Conservation (phyloP, 192 early-diverging fungal species). For the Backusella macrospora region DNA sequence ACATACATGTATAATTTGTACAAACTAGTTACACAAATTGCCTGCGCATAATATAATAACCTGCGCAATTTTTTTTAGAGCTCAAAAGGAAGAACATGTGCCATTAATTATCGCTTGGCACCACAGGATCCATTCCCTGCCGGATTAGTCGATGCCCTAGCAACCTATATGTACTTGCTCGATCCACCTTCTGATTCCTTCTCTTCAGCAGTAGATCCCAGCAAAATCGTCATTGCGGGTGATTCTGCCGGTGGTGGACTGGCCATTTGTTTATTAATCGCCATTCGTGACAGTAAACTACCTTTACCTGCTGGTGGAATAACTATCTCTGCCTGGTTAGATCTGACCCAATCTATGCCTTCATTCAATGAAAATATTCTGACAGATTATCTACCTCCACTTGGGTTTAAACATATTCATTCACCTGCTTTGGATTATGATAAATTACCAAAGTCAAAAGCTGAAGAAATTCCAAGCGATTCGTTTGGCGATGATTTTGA, state of each 20-base stretch:
- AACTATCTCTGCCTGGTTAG: slow-evolving; percentile 67
- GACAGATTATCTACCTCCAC: slow-evolving; percentile 47
- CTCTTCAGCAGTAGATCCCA: slow-evolving; percentile 42
- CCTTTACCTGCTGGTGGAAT: slow-evolving; percentile 58
- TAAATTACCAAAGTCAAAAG: slow-evolving; percentile 19
- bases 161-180: slow-evolving; percentile 72
- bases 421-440: slow-evolving; percentile 37
- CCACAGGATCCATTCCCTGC: slow-evolving; percentile 81
- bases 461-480: background rate
- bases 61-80: slow-evolving; percentile 38
- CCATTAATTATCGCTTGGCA: slow-evolving; percentile 78
- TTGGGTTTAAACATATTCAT: slow-evolving; percentile 46
- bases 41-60: background rate
- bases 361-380: slow-evolving; percentile 33
- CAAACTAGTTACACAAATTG: background rate
- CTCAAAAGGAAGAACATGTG: slow-evolving; percentile 21
- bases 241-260: slow-evolving; percentile 75
- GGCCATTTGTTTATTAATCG: slow-evolving; percentile 52
- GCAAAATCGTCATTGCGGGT: slow-evolving; percentile 65
- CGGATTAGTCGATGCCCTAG: slow-evolving; percentile 79
- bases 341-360: slow-evolving; percentile 51
- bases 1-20: background rate
- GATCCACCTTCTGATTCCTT: slow-evolving; percentile 36
- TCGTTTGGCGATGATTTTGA: slow-evolving; percentile 22
- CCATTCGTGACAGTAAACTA: slow-evolving; percentile 57